Base-by-base conservation (phyloP, 768 basidiomycete genomes). In the Termitomyces sp. region DNA sequence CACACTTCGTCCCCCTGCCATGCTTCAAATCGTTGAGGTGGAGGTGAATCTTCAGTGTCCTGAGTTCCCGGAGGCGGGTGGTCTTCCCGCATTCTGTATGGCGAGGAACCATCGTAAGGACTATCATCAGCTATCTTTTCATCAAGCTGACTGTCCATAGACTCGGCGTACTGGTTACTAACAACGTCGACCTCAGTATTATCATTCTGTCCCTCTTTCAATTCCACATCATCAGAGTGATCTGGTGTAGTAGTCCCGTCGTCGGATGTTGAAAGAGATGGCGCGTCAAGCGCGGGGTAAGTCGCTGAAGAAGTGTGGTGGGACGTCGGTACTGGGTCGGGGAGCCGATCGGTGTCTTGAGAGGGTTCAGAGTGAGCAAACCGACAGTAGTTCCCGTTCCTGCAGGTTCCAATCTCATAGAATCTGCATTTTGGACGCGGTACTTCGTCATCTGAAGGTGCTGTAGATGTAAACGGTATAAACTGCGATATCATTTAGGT, bases 331-430 rank as follows among this genome's bases (percentile, higher is more conserved):
- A 4, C 50, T 39, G 36, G 18, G 26, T 39, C 24, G 37, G 49
- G 27, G 18, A 39, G 36, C 5, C 36, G 51, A 52, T 52, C 18
- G 39, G 12, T 5, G 18, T 5, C 22, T 24, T 27, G 30, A 27
- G 43, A 39, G 40, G 26, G 26, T 27, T 26, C 24, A 16, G 44
- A 24, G 42, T 66, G 65, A 5, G 52, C 22, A 26, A 58, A 64
- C 14, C 26, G 55, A 26, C 63, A 65, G 7, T 40, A 37, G 26
- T 52, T 46, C 24, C 63, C 60, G n/a, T 47, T 46, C 8, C 26
- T 56, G 26, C 63, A 64, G n/a, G 46, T 55, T 32, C 54, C 55
- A 20, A 34, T 36, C 18, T 9, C 14, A 55, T 62, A 65, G 26
- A 46, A 63, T 40, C 7, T 58, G 60, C 64, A 65, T 12, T 18